phyloP scores from a whole-genome alignment of 768 basidiomycete genomes.

The Termitomyces sp. region DNA sequence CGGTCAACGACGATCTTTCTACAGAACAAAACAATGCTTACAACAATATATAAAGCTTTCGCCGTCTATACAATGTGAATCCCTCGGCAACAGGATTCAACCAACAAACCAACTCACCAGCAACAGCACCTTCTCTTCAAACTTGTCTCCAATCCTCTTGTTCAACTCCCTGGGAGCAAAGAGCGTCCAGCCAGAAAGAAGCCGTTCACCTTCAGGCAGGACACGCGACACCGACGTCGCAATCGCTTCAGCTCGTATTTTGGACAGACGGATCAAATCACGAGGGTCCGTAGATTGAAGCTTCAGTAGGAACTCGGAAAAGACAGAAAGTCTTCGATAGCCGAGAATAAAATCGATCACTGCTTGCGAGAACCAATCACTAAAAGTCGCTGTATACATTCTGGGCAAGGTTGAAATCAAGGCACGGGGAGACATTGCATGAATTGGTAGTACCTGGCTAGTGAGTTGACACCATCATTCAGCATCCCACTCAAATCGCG shows the following conservation, averaged over 20 bases:
- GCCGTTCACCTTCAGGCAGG: conserved; percentile 69
- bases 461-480: conserved; percentile 93
- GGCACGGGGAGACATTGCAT: not conserved
- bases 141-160: conserved; percentile 67
- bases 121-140: conserved; percentile 92
- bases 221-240: conserved; percentile 82
- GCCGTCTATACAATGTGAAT: conserved; percentile 24
- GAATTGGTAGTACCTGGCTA: conserved; percentile 56
- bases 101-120: conserved; percentile 51
- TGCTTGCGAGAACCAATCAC: conserved; percentile 97
- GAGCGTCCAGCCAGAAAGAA: conserved; percentile 88
- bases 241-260: conserved; percentile 89
- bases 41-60: conserved; percentile 74
- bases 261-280: conserved; percentile 83
- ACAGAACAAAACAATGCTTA: conserved; percentile 39
- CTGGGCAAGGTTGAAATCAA: conserved; percentile 29
- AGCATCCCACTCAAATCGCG: conserved; percentile 88
- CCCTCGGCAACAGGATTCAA: not conserved
- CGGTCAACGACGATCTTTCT: too few species aligned
- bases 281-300: conserved; percentile 90
- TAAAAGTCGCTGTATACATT: conserved; percentile 86
- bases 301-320: conserved; percentile 89
- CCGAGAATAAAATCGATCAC: conserved; percentile 93
- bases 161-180: conserved; percentile 81
- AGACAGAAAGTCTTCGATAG: conserved; percentile 81